Evolutionary conservation across 192 early-diverging fungal species (phyloP), one percentile per base, ranked within the genome.

Genomic region (Funneliformis mosseae): DNA sequence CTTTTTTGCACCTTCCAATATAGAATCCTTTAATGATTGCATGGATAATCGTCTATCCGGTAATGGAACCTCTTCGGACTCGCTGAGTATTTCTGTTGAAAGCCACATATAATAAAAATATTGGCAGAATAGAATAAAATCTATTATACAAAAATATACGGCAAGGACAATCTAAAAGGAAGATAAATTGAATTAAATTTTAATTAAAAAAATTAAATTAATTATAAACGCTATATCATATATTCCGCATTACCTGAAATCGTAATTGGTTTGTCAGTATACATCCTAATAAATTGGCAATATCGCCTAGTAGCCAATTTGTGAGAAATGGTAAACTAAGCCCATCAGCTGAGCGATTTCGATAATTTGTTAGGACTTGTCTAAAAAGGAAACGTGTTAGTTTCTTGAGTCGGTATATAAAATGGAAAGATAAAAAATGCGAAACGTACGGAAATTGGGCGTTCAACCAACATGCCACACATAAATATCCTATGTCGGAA

Each of bases 201-300:
- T 2, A 33, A 33, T 33, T 33, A 2, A 33, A 33, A 33, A 33
- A 33, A 33, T 2, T 2, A 33, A 33, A 2, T 33, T 33, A 33
- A 33, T n/a, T n/a, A 33, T 33, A 33, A 33, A 33, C 3, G 33
- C 33, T 33, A 67, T 45, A 75, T 78, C 38, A 83, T 72, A 70
- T 82, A 16, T 2, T 14, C 33, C 39, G 14, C 39, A 33, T 85
- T 76, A 90, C 88, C 84, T 96, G 94, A 77, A 96, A 96, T n/a
- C 87, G 84, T n/a, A 91, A 89, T 80, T 95, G 94, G 8, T 89
- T 72, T 41, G 94, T 93, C 42, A 93, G 78, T 23, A 95, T 60
- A 28, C 92, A 91, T 14, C 93, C 94, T 60, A 92, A 78, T 5
- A 95, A 81, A 81, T 93, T 95, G 73, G 89, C 87, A 62, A 91